These are phyloP conservation scores for Ilex aquifolium DNA, from an alignment of 257 asterid species.

Conservation along the genomic window DNA sequence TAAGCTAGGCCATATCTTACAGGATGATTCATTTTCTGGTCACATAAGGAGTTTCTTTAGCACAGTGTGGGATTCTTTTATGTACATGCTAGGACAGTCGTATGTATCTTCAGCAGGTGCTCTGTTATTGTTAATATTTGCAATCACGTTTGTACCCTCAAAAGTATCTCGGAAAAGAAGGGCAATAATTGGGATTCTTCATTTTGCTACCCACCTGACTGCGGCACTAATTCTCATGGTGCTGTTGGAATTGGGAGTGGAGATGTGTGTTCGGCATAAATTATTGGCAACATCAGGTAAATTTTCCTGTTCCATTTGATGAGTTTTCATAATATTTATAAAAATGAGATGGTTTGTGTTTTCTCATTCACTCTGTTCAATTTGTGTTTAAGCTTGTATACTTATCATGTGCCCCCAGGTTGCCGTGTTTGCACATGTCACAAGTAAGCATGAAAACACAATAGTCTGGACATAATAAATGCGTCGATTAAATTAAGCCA, in stretches of 20 bases:
- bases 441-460: not conserved
- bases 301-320: not conserved
- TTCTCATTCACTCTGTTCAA: too few species aligned
- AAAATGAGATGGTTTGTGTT: too few species aligned
- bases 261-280: slow-evolving; percentile 79
- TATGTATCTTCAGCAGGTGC: slow-evolving; percentile 77
- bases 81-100: slow-evolving; percentile 67
- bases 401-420: not conserved
- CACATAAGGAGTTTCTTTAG: slow-evolving; percentile 74
- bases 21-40: slow-evolving; percentile 76
- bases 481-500: too few species aligned
- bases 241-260: slow-evolving; percentile 85
- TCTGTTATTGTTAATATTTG: slow-evolving; percentile 49
- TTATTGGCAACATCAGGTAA: slow-evolving; percentile 86
- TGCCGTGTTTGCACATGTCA: not conserved
- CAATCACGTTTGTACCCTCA: slow-evolving; percentile 80
- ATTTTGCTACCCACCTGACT: slow-evolving; percentile 80
- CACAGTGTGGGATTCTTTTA: slow-evolving; percentile 81
- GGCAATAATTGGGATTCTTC: slow-evolving; percentile 69
- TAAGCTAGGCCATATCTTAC: slow-evolving; percentile 84
- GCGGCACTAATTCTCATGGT: slow-evolving; percentile 89
- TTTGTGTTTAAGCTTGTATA: not conserved
- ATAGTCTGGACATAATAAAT: not conserved
- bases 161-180: slow-evolving; percentile 71
- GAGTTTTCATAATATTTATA: not conserved